Evolutionary conservation across 2,329 filamentous ascomycete genomes (phyloP).

Genomic region (Monilinia aucupariae): DNA sequence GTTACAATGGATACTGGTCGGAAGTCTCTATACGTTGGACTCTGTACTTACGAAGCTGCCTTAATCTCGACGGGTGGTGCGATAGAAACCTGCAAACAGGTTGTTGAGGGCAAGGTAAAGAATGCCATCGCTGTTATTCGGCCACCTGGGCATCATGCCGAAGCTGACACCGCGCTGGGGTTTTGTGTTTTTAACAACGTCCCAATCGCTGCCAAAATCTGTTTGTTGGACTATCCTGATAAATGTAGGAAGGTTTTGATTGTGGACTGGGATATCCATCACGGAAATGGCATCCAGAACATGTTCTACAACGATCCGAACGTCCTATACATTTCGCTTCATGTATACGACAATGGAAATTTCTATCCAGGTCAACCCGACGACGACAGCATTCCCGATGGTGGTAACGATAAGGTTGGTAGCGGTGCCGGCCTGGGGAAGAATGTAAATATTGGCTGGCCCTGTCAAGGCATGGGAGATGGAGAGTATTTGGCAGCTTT

Average conservation of each 20-base stretch:
- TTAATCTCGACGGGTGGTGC: constrained; percentile 84
- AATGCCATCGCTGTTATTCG: constrained; percentile 95
- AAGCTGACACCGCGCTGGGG: constrained; percentile 78
- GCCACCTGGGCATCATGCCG: constrained; percentile 92
- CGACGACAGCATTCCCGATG: constrained; percentile 56
- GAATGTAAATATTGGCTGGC: constrained; percentile 64
- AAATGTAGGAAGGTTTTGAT: constrained; percentile 84
- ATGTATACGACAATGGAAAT: constrained; percentile 74
- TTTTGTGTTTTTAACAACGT: constrained; percentile 99
- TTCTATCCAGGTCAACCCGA: constrained; percentile 77
- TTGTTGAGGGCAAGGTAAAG: constrained; percentile 76
- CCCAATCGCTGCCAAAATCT: constrained; percentile 82
- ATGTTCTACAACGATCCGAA: constrained; percentile 95
- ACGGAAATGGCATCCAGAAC: constrained; percentile 90
- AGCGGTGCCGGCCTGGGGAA: constrained; percentile 50
- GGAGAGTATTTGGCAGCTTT: constrained; percentile 96
- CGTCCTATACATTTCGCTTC: constrained; percentile 89
- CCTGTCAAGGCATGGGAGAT: constrained; percentile 79
- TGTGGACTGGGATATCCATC: constrained; percentile 81
- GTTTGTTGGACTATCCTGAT: constrained; percentile 74
- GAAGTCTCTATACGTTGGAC: constrained; percentile 78
- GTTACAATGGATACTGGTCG: constrained; percentile 55
- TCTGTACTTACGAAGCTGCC: constrained; percentile 73
- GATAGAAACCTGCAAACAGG: constrained; percentile 92
- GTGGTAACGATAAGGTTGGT: constrained; percentile 56